Conservation (phyloP, 257 asterid species). For the Gardenia jasminoides region DNA sequence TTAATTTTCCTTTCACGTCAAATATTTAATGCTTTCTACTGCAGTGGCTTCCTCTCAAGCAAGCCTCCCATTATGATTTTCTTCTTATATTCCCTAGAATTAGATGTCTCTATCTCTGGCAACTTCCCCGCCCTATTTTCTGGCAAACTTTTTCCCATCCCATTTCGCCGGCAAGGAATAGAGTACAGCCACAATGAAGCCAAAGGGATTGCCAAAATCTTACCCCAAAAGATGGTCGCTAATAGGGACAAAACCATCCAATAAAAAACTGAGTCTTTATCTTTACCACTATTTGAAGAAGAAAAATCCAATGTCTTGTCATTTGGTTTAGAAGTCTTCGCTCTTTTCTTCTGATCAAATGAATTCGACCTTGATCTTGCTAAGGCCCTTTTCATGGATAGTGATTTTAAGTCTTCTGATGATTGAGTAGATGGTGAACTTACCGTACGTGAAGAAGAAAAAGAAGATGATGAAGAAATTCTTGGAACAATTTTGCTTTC, state of each 20-base stretch:
- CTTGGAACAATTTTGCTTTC: not conserved
- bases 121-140: conserved; percentile 14
- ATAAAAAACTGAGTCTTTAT: conserved; percentile 10
- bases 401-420: not conserved
- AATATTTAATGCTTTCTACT: conserved; percentile 16
- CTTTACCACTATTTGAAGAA: not conserved
- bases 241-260: conserved; percentile 24
- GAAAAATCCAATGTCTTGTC: conserved; percentile 4
- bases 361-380: conserved; percentile 10
- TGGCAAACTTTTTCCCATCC: not conserved
- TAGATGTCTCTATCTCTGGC: conserved; percentile 5
- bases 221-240: conserved; percentile 29
- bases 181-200: conserved; percentile 29
- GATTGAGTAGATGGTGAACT: not conserved
- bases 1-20: conserved; percentile 15
- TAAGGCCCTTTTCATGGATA: not conserved
- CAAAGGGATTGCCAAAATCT: conserved; percentile 27
- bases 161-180: conserved; percentile 1
- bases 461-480: not conserved
- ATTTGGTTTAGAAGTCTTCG: not conserved
- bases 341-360: conserved; percentile 15
- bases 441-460: not conserved
- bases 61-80: conserved; percentile 15
- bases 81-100: not conserved
- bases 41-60: conserved; percentile 5